A percentile compares a stretch with the other conserved stretches of the same genome.
Conservation (phyloP, 1,284 basidiomycete genomes). For the Ustilago sp. region DNA sequence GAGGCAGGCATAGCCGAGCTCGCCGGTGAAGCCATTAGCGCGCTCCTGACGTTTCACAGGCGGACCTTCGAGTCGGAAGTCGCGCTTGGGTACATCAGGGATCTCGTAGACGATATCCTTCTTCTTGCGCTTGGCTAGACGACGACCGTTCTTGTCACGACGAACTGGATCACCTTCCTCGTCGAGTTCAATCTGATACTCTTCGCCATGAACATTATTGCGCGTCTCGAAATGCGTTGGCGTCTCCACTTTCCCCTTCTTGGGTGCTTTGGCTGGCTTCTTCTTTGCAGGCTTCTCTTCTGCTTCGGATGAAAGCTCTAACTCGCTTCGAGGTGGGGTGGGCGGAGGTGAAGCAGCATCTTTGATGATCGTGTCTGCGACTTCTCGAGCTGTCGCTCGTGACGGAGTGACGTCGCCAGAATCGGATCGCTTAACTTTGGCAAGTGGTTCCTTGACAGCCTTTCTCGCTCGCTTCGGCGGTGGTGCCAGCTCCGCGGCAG, state of each 20-base stretch:
- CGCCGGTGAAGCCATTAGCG: constrained; percentile 42
- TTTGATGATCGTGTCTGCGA: constrained; percentile 22
- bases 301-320: constrained; percentile 23
- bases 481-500: constrained; percentile 10
- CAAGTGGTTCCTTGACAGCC: constrained; percentile 13
- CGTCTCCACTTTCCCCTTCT: constrained; percentile 39
- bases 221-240: constrained; percentile 42
- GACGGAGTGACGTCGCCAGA: not conserved
- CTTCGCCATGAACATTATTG: constrained; percentile 47
- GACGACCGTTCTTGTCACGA: constrained; percentile 70
- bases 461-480: constrained; percentile 15
- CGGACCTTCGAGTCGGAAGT: constrained; percentile 57
- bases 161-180: constrained; percentile 59
- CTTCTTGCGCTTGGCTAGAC: constrained; percentile 72
- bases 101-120: constrained; percentile 79
- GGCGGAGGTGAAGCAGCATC: constrained; percentile 22
- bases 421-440: not conserved
- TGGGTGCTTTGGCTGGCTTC: constrained; percentile 31
- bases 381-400: constrained; percentile 23
- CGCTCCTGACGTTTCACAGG: constrained; percentile 40
- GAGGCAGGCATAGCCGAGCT: constrained; percentile 79
- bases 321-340: constrained; percentile 26
- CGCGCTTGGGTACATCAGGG: constrained; percentile 71
- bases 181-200: constrained; percentile 50
- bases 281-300: constrained; percentile 16